phyloP scores from a whole-genome alignment of 2,329 filamentous ascomycete genomes.

The Teratosphaeria viscida region DNA sequence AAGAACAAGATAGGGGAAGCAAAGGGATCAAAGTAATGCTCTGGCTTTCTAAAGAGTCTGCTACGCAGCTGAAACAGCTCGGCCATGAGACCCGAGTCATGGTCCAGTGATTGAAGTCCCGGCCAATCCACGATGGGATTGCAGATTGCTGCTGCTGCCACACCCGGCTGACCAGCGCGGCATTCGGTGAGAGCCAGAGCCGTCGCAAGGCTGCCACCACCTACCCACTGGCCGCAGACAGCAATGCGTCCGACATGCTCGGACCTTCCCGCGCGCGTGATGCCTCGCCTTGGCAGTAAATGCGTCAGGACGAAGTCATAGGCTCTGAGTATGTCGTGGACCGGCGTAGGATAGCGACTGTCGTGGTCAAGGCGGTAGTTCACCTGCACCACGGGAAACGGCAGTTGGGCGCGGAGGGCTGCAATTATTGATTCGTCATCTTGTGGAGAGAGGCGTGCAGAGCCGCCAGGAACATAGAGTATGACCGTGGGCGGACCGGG shows the following conservation, averaged over 20 bases:
- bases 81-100: conserved; percentile 2
- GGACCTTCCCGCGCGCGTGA: conserved; percentile 16
- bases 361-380: conserved; percentile 33
- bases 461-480: conserved; percentile 36
- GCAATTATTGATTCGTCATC: conserved; percentile 22
- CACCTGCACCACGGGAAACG: conserved; percentile 33
- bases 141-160: conserved; percentile 37
- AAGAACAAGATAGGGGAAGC: conserved; percentile 42
- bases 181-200: conserved; percentile 43
- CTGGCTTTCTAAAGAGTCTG: conserved; percentile 31
- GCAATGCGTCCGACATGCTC: conserved; percentile 27
- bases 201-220: conserved; percentile 37
- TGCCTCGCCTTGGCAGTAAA: conserved; percentile 20
- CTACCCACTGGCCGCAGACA: conserved; percentile 37
- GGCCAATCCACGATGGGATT: conserved; percentile 40
- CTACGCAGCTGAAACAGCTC: conserved; percentile 25
- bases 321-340: conserved; percentile 37
- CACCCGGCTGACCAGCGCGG: conserved; percentile 27
- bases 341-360: conserved; percentile 33
- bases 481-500: conserved; percentile 9
- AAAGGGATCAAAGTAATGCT: conserved; percentile 40
- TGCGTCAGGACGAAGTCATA: conserved; percentile 39
- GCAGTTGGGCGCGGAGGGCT: conserved; percentile 27
- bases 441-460: conserved; percentile 21
- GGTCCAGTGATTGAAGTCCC: conserved; percentile 15